Conservation (phyloP, 371 early-diverging fungal species). For the Nematocida ausubeli region DNA sequence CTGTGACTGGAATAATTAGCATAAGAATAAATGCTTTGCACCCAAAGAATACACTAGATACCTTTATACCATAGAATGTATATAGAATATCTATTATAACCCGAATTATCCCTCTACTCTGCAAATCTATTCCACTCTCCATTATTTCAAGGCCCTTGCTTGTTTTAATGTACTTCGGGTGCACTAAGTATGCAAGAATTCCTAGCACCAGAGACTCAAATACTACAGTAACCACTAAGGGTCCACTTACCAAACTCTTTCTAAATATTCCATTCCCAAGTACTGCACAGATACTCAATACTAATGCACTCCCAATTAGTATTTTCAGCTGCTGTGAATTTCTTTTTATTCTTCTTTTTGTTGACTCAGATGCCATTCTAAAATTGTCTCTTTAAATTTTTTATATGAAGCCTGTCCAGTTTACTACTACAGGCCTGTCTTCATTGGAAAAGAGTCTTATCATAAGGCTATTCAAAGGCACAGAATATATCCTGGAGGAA, state of each 20-base stretch:
- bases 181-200: not conserved
- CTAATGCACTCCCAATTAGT: not conserved
- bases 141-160: conserved; percentile 21
- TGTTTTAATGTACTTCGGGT: conserved; percentile 4
- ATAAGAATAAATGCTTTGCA: conserved; percentile 27
- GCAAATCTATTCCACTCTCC: conserved; percentile 28
- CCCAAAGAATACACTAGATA: conserved; percentile 2
- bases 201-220: not conserved
- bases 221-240: not conserved
- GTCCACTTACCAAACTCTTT: not conserved
- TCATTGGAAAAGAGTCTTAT: conserved; percentile 31
- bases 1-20: conserved; percentile 39
- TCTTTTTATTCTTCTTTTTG: conserved; percentile 42
- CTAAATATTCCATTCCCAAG: not conserved
- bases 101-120: not conserved
- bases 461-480: conserved; percentile 12
- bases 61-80: not conserved
- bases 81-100: conserved; percentile 32
- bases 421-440: conserved; percentile 50
- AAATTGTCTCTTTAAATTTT: conserved; percentile 24
- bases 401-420: conserved; percentile 36
- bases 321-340: not conserved
- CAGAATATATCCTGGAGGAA: conserved; percentile 27
- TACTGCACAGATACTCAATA: not conserved
- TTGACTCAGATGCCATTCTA: conserved; percentile 32